These are phyloP conservation scores for Penicilliopsis zonata DNA, from an alignment of 495 filamentous ascomycete genomes.

Conservation along the genomic window DNA sequence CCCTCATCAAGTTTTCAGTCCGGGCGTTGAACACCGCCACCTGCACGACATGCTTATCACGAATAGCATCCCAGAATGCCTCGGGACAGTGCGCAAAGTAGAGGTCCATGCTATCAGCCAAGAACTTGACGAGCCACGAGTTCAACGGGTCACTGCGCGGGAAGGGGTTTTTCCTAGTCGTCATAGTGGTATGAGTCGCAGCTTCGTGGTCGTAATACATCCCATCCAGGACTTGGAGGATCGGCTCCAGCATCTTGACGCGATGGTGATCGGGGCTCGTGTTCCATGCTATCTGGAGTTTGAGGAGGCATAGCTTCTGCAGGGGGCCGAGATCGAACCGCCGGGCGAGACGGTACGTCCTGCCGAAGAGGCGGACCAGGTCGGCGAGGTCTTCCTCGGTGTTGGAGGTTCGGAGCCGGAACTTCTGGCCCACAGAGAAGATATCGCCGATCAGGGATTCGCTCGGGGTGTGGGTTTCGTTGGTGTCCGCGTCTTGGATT, in stretches of 20 bases:
- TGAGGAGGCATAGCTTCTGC: slow-evolving; percentile 1
- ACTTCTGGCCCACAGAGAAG: not conserved
- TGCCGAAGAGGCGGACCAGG: not conserved
- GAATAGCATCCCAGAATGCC: slow-evolving; percentile 5
- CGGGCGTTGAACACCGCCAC: slow-evolving; percentile 1
- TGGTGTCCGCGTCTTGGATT: too few relatives aligned
- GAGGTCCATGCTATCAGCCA: slow-evolving; percentile 8
- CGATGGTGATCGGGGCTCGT: too few relatives aligned
- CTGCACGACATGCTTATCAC: not conserved
- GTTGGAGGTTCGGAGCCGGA: not conserved
- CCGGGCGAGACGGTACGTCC: not conserved
- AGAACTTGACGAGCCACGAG: slow-evolving; percentile 9
- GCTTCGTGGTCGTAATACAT: not conserved
- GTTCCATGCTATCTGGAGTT: slow-evolving; percentile 16
- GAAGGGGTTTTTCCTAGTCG: too few relatives aligned
- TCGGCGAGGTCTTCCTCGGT: not conserved
- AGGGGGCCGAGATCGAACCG: not conserved
- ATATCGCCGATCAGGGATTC: not conserved
- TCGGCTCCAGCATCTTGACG: too few relatives aligned
- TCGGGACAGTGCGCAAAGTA: slow-evolving; percentile 2
- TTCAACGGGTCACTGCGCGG: too few relatives aligned
- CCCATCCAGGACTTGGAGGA: too few relatives aligned
- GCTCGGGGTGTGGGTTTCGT: not conserved
- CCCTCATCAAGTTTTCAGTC: not conserved
- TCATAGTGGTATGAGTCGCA: not conserved